Conservation (phyloP, 1,284 basidiomycete genomes). For the Psilocybe mexicana region DNA sequence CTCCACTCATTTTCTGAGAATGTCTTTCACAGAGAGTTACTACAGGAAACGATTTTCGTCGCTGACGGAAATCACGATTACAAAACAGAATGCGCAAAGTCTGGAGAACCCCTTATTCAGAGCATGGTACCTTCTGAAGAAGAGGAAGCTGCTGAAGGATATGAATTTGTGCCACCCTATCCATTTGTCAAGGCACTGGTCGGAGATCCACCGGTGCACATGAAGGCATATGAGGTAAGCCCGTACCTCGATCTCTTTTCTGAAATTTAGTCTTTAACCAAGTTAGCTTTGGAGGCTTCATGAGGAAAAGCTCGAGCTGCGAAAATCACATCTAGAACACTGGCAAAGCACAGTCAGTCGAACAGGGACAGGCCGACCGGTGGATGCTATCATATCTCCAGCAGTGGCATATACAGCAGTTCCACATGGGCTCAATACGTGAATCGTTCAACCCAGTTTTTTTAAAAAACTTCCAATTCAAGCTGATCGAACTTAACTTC, state of each 20-base stretch:
- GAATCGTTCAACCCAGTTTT: slow-evolving; percentile 7
- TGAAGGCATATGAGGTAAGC: slow-evolving; percentile 37
- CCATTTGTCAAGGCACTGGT: slow-evolving; percentile 38
- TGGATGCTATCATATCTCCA: slow-evolving; percentile 62
- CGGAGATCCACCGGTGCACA: slow-evolving; percentile 32
- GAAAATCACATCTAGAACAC: slow-evolving; percentile 47
- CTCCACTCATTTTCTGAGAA: not conserved
- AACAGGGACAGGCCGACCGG: slow-evolving; percentile 62
- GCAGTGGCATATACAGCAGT: slow-evolving; percentile 51
- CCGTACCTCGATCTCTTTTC: not conserved
- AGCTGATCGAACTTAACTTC: not conserved
- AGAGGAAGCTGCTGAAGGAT: slow-evolving; percentile 22
- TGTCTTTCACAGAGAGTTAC: not conserved
- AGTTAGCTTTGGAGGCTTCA: slow-evolving; percentile 54
- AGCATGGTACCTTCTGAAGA: slow-evolving; percentile 37
- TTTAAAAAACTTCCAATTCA: not conserved
- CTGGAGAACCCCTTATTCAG: slow-evolving; percentile 43
- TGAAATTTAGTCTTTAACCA: not conserved
- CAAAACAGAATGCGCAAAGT: slow-evolving; percentile 36
- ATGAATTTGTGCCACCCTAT: slow-evolving; percentile 31
- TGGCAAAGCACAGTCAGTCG: slow-evolving; percentile 51
- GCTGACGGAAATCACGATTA: slow-evolving; percentile 47
- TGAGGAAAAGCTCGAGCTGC: slow-evolving; percentile 40
- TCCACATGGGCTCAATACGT: slow-evolving; percentile 50
- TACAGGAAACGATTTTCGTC: slow-evolving; percentile 44